Evolutionary conservation across 202 grass and related monocot genomes (phyloP).

Genomic region (Carex arenaria): DNA sequence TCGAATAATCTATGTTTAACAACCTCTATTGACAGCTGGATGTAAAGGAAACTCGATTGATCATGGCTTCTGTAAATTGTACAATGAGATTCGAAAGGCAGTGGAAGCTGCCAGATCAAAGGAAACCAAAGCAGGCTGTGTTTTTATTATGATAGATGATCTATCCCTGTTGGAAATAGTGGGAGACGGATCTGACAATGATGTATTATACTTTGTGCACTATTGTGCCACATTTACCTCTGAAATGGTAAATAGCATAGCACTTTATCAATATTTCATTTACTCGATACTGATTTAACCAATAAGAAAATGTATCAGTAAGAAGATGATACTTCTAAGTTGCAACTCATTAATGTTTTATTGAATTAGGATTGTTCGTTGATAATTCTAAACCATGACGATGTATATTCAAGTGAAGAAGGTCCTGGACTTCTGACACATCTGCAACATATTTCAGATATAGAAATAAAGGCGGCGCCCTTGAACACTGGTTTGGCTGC

Average conservation of each 20-base stretch:
- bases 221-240: slow-evolving; percentile 64
- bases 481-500: slow-evolving; percentile 73
- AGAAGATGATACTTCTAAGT: too few relatives aligned
- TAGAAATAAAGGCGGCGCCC: slow-evolving; percentile 59
- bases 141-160: slow-evolving; percentile 32
- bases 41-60: slow-evolving; percentile 28
- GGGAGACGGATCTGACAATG: slow-evolving; percentile 32
- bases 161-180: slow-evolving; percentile 79
- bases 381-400: slow-evolving; percentile 73
- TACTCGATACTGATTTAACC: slow-evolving; percentile 22
- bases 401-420: slow-evolving; percentile 63
- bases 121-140: background rate
- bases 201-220: slow-evolving; percentile 67
- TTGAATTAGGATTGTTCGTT: slow-evolving; percentile 56
- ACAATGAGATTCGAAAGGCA: slow-evolving; percentile 39
- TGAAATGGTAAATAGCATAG: slow-evolving; percentile 47
- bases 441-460: slow-evolving; percentile 59
- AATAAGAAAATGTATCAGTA: background rate
- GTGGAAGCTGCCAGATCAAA: slow-evolving; percentile 18
- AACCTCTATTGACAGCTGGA: slow-evolving; percentile 37
- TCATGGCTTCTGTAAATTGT: slow-evolving; percentile 45
- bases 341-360: background rate
- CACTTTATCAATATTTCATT: background rate
- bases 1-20: slow-evolving; percentile 15
- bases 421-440: slow-evolving; percentile 38